A percentile compares a stretch with the other conserved stretches of the same genome.
Evolutionary conservation across 805 yeast genomes (phyloP).

Genomic region (Candida insectalens): DNA sequence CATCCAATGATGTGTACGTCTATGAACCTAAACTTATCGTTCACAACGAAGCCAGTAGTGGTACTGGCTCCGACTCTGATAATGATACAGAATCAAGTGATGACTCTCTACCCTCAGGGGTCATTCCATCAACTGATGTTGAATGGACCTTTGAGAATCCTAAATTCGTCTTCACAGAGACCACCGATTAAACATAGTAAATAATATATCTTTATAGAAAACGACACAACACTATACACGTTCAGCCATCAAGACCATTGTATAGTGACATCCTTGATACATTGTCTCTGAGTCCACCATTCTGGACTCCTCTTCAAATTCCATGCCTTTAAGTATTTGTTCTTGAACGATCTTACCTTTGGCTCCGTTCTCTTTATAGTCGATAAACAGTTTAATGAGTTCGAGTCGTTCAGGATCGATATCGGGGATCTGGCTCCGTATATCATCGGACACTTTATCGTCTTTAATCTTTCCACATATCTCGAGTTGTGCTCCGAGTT

Average conservation of each 20-base stretch:
- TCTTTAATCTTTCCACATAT: not conserved
- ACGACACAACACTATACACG: no score
- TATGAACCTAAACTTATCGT: no score
- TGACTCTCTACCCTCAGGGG: no score
- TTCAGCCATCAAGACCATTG: slow-evolving; percentile 6
- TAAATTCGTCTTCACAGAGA: no score
- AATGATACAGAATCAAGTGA: no score
- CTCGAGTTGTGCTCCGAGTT: not conserved
- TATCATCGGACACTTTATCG: not conserved
- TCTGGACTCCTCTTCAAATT: slow-evolving; percentile 5
- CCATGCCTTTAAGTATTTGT: slow-evolving; percentile 4
- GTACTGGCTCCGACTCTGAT: no score
- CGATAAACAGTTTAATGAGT: slow-evolving; percentile 21
- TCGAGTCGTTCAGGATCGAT: slow-evolving; percentile 10
- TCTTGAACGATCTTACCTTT: slow-evolving; percentile 13
- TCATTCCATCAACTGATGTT: no score
- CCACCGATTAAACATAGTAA: no score
- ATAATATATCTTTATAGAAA: no score
- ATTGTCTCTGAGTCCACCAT: slow-evolving; percentile 1
- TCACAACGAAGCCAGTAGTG: no score
- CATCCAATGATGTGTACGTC: no score
- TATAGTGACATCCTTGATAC: slow-evolving; percentile 7
- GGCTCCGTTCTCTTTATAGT: slow-evolving; percentile 22
- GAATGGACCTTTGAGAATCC: no score
- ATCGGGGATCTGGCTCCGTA: not conserved